phyloP scores from a whole-genome alignment of 1,284 basidiomycete genomes.

The Sporisorium iseilematis-ciliati region DNA sequence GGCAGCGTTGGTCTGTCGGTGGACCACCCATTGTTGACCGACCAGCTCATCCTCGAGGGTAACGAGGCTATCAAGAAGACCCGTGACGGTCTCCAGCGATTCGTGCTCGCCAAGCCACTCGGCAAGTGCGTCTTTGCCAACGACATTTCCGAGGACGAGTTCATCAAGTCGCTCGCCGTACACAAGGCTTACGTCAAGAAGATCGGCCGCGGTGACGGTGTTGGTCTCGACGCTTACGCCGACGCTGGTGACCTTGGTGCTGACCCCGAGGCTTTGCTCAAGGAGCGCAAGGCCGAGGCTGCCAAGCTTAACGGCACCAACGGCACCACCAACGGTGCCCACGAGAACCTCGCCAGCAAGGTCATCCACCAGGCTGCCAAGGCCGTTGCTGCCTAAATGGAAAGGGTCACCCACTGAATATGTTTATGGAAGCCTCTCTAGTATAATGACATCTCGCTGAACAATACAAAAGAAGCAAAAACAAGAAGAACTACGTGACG shows the following conservation, averaged over 20 bases:
- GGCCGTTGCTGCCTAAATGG: slow-evolving; percentile 30
- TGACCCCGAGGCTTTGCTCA: slow-evolving; percentile 65
- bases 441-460: slow-evolving; percentile 1
- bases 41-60: slow-evolving; percentile 69
- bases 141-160: slow-evolving; percentile 71
- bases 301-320: slow-evolving; percentile 25
- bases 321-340: slow-evolving; percentile 1
- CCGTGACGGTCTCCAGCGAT: slow-evolving; percentile 72
- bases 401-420: background rate
- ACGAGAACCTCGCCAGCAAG: slow-evolving; percentile 7
- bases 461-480: slow-evolving; percentile 14
- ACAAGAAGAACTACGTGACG: background rate
- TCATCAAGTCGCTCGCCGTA: slow-evolving; percentile 68
- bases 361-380: slow-evolving; percentile 15
- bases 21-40: slow-evolving; percentile 71
- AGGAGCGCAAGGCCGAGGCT: slow-evolving; percentile 49
- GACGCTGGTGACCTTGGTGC: slow-evolving; percentile 72
- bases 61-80: slow-evolving; percentile 72
- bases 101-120: slow-evolving; percentile 71
- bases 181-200: slow-evolving; percentile 71
- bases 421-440: background rate
- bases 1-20: slow-evolving; percentile 71
- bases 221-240: slow-evolving; percentile 71
- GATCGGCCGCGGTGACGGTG: slow-evolving; percentile 65
- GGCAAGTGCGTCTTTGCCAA: slow-evolving; percentile 72